A percentile compares a stretch with the other conserved stretches of the same genome.
These are phyloP conservation scores for Monosporascus cannonballus DNA, from an alignment of 2,329 filamentous ascomycete species.

Conservation along the genomic window DNA sequence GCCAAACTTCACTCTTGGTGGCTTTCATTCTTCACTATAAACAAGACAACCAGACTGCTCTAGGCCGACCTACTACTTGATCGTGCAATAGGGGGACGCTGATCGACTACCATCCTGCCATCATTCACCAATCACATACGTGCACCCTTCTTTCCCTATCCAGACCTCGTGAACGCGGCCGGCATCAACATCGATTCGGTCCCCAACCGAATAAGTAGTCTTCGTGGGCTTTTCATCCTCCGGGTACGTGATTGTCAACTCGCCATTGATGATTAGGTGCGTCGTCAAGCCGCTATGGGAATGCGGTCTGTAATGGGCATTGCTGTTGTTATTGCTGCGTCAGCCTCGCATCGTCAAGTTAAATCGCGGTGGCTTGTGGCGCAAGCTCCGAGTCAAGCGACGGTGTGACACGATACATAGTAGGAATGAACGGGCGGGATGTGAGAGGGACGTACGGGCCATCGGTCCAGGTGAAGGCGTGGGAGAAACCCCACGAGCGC, in stretches of 20 bases:
- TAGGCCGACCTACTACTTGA: too few relatives aligned
- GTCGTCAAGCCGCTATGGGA: conserved; percentile 59
- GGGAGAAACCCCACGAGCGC: conserved; percentile 60
- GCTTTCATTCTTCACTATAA: too few relatives aligned
- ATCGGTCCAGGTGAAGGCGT: conserved; percentile 70
- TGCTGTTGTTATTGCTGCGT: conserved; percentile 37
- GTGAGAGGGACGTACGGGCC: conserved; percentile 48
- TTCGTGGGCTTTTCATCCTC: conserved; percentile 49
- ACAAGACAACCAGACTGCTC: too few relatives aligned
- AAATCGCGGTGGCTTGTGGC: too few relatives aligned
- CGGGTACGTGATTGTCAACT: conserved; percentile 62
- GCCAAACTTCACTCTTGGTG: too few relatives aligned
- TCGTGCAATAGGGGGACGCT: too few relatives aligned
- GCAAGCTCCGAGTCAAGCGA: too few relatives aligned
- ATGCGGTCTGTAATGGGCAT: conserved; percentile 63
- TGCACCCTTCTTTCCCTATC: conserved; percentile 61
- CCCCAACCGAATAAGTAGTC: conserved; percentile 53
- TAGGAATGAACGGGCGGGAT: neutral
- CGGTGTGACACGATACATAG: neutral
- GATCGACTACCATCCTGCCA: conserved; percentile 20
- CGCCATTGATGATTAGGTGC: conserved; percentile 60
- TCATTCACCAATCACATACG: conserved; percentile 59
- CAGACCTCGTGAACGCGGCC: conserved; percentile 62
- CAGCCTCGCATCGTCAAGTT: conserved; percentile 4
- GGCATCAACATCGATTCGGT: conserved; percentile 61